These are phyloP conservation scores for Diaporthe sp. DNA, from an alignment of 2,329 filamentous ascomycete genomes.

Conservation along the genomic window DNA sequence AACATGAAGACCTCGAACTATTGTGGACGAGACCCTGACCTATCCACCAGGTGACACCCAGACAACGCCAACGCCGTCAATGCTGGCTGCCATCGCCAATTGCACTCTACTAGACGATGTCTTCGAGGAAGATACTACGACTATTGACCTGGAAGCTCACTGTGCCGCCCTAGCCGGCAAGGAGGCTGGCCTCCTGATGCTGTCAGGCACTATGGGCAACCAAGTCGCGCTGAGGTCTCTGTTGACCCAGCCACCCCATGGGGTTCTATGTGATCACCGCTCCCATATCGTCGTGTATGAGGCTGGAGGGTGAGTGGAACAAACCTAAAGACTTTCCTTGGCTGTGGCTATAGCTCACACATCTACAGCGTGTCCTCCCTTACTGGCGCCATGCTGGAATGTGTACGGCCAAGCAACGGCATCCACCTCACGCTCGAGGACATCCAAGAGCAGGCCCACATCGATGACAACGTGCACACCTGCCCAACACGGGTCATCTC, in stretches of 20 bases:
- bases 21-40: background rate
- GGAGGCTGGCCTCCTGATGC: slow-evolving; percentile 82
- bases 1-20: background rate
- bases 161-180: slow-evolving; percentile 82
- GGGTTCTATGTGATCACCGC: slow-evolving; percentile 83
- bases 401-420: slow-evolving; percentile 78
- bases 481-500: slow-evolving; percentile 87
- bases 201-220: slow-evolving; percentile 96
- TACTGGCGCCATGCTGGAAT: slow-evolving; percentile 78
- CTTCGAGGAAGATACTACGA: slow-evolving; percentile 84
- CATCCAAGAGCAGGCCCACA: slow-evolving; percentile 73
- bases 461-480: slow-evolving; percentile 80
- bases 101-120: slow-evolving; percentile 88
- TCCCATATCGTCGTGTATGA: slow-evolving; percentile 82
- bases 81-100: slow-evolving; percentile 83
- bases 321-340: background rate
- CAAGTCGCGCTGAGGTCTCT: slow-evolving; percentile 86
- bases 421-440: slow-evolving; percentile 84
- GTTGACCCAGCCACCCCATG: slow-evolving; percentile 83
- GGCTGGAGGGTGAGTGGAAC: slow-evolving; percentile 68
- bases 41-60: slow-evolving; percentile 61
- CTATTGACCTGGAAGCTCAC: slow-evolving; percentile 80
- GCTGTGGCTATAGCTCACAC: background rate
- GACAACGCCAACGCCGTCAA: slow-evolving; percentile 83
- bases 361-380: slow-evolving; percentile 74